phyloP scores from a whole-genome alignment of 148 eudicot genomes.

The Silene latifolia region DNA sequence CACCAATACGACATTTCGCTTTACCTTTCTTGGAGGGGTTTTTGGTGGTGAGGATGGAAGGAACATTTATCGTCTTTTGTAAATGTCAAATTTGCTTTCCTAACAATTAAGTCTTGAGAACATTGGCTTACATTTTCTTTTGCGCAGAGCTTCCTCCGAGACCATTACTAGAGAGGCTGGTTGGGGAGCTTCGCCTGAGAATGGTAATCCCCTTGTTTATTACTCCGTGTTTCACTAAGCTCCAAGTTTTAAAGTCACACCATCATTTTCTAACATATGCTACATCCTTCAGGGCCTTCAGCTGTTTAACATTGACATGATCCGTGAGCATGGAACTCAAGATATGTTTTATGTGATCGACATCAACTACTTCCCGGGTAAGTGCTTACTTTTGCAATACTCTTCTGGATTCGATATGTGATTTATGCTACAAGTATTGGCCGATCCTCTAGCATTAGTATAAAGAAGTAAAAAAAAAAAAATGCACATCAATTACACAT shows the following conservation, averaged over 20 bases:
- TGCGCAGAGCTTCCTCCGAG: slow-evolving; percentile 41
- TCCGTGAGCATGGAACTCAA: slow-evolving; percentile 44
- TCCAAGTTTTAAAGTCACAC: neutral
- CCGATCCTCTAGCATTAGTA: neutral
- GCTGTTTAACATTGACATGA: slow-evolving; percentile 46
- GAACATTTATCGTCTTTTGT: too few relatives aligned
- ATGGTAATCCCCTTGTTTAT: slow-evolving; percentile 22
- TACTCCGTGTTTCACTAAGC: neutral
- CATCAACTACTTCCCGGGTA: slow-evolving; percentile 52
- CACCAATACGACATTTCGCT: too few relatives aligned
- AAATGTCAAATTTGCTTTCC: neutral
- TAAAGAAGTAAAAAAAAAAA: too few relatives aligned
- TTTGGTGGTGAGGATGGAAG: neutral
- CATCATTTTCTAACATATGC: neutral
- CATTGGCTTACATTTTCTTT: slow-evolving; percentile 1
- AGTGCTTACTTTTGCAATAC: slow-evolving; percentile 16
- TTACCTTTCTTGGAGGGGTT: too few relatives aligned
- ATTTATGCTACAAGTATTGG: neutral
- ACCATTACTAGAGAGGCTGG: slow-evolving; percentile 37
- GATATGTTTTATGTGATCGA: slow-evolving; percentile 47
- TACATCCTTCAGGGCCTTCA: slow-evolving; percentile 38
- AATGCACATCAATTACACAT: too few relatives aligned
- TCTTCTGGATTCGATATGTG: neutral
- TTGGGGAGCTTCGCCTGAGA: slow-evolving; percentile 37
- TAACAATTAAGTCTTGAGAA: neutral